Conservation (phyloP, 371 early-diverging fungal species). For the Rhizopus arrhizus region DNA sequence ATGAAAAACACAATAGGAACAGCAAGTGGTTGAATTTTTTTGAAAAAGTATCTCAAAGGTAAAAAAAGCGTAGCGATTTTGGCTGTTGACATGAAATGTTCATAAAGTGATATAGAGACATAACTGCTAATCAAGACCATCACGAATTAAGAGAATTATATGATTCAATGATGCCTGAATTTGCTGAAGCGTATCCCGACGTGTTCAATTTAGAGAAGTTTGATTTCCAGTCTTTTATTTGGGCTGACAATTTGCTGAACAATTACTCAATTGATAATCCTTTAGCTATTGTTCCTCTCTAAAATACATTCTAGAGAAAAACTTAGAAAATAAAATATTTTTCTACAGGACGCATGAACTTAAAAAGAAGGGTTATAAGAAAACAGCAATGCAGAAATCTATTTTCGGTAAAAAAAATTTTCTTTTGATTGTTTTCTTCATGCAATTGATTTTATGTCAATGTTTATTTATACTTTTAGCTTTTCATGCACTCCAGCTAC, state of each 20-base stretch:
- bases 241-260: conserved; percentile 44
- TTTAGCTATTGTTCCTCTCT: conserved; percentile 40
- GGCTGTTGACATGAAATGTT: not conserved
- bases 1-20: conserved; percentile 31
- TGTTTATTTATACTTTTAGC: too few species aligned
- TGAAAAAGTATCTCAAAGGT: conserved; percentile 24
- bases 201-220: conserved; percentile 38
- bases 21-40: conserved; percentile 39
- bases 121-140: conserved; percentile 17
- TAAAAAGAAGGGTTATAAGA: too few species aligned
- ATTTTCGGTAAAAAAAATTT: too few species aligned
- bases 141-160: conserved; percentile 48
- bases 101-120: not conserved
- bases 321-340: too few species aligned
- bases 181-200: conserved; percentile 43
- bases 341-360: too few species aligned
- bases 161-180: conserved; percentile 43
- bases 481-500: too few species aligned
- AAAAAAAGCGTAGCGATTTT: not conserved
- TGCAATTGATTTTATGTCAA: too few species aligned
- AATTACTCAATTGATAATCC: conserved; percentile 36
- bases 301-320: not conserved
- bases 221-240: conserved; percentile 40
- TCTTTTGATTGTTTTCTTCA: too few species aligned
- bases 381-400: too few species aligned